Evolutionary conservation across 2,329 filamentous ascomycete species (phyloP), one percentile per base, ranked within the genome.

Genomic region (Colletotrichum truncatum): DNA sequence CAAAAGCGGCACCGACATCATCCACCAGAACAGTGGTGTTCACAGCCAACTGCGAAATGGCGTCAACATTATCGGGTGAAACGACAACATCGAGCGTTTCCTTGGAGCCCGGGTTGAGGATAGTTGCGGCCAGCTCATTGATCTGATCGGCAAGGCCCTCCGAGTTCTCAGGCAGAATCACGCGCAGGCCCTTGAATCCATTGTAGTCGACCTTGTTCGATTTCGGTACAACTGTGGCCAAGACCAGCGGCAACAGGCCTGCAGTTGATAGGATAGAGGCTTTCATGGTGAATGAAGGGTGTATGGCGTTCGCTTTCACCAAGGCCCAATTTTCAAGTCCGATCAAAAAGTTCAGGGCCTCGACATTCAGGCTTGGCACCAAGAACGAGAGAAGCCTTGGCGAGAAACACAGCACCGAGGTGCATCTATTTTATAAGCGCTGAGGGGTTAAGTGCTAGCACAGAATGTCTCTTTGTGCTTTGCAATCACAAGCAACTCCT

Each of bases 11-110:
- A 1, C 71, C 74, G 0, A 78, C 70, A 23, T 78, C 70, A 23
- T 74, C 67, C 16, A 76, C 72, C 48, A 77, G 69, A 30, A 74
- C 67, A 4, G 69, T 68, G 36, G 72, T 73, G 30, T 78, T 71
- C 14, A 77, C 69, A 1, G 69, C 70, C 12, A 79, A 70, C 2
- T 58, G 64, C 43, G 74, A 68, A 59, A 79, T 75, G 9, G 69
- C 67, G 3, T 51, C 57, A 6, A 76, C 25, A 6, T 78, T 70
- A 14, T 70, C 69, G 8, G 77, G 76, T 0, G 72, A 68, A 10
- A 78, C 62, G 10, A 76, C 70, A 16, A 79, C 68, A 46, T 79
- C 77, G 3, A 80, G 36, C 12, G 28, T 18, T 4, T 41, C 46
- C 18, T 43, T 54, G 6, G 63, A 56, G 0, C 51, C 63, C 1